Evolutionary conservation across 441 rosid genomes (phyloP).

Genomic region (Capsella rubella): DNA sequence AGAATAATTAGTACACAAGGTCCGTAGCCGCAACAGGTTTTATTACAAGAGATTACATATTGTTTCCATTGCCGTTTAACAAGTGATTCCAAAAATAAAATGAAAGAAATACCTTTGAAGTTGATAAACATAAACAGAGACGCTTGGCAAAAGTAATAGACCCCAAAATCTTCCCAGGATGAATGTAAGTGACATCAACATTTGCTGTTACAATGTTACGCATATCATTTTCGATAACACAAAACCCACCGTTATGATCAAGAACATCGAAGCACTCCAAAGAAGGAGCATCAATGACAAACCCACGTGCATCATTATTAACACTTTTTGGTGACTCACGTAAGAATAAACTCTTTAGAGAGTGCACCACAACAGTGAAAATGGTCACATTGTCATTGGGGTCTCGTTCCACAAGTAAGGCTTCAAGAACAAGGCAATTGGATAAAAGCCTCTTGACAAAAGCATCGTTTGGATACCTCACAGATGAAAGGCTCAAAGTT

Average conservation of each 20-base stretch:
- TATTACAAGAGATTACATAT: too few species aligned
- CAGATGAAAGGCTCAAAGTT: neutral
- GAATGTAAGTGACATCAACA: neutral
- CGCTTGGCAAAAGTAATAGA: constrained; percentile 9
- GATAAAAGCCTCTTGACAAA: constrained; percentile 14
- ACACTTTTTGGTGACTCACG: too few species aligned
- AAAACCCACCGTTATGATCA: neutral
- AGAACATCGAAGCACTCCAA: neutral
- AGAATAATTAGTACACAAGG: too few species aligned
- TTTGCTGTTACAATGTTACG: neutral
- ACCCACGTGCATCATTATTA: neutral
- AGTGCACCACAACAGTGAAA: constrained; percentile 18
- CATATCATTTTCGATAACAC: constrained; percentile 5
- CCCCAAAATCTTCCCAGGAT: neutral
- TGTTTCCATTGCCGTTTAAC: too few species aligned
- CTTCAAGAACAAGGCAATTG: constrained; percentile 31
- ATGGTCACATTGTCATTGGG: neutral
- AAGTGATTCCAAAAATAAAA: too few species aligned
- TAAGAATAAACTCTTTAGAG: constrained; percentile 16
- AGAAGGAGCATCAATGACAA: constrained; percentile 29
- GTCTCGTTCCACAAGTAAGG: neutral
- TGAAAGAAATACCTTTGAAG: too few species aligned
- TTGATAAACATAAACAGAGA: too few species aligned
- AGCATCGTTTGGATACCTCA: constrained; percentile 23
- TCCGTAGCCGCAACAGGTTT: too few species aligned